These are phyloP conservation scores for Xanthoconium stramineum DNA, from an alignment of 768 basidiomycete species.

Conservation along the genomic window DNA sequence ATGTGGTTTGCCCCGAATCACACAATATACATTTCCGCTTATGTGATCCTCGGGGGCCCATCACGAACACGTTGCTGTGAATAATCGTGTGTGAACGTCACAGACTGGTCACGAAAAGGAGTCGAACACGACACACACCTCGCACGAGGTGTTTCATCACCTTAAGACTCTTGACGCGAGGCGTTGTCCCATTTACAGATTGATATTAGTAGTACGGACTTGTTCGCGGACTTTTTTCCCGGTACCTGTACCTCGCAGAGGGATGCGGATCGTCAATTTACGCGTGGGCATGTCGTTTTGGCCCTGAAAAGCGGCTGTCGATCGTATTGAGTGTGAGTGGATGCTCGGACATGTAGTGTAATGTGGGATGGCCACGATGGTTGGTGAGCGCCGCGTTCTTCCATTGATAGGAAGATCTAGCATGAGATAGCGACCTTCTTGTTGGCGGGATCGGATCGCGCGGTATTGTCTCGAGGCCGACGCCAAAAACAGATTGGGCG, in stretches of 20 bases:
- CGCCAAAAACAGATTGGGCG: background rate
- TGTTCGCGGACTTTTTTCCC: slow-evolving; percentile 10
- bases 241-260: background rate
- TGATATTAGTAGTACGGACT: background rate
- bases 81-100: background rate
- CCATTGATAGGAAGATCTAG: slow-evolving; percentile 1
- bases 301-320: background rate
- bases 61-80: background rate
- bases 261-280: slow-evolving; percentile 17
- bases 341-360: background rate
- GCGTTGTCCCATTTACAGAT: background rate
- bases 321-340: slow-evolving; percentile 1
- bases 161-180: background rate
- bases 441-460: slow-evolving; percentile 13
- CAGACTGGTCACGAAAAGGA: background rate
- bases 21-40: background rate
- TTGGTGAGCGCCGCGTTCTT: background rate
- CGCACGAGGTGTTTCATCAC: background rate
- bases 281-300: background rate
- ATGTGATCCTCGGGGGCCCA: background rate
- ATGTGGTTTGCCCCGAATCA: background rate
- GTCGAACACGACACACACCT: background rate
- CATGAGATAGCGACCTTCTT: background rate
- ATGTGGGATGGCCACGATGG: background rate
- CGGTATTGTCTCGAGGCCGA: background rate